A percentile compares a stretch with the other conserved stretches of the same genome.
These are phyloP conservation scores for Bipolaris victoriae DNA, from an alignment of 2,329 filamentous ascomycete species.

Conservation along the genomic window DNA sequence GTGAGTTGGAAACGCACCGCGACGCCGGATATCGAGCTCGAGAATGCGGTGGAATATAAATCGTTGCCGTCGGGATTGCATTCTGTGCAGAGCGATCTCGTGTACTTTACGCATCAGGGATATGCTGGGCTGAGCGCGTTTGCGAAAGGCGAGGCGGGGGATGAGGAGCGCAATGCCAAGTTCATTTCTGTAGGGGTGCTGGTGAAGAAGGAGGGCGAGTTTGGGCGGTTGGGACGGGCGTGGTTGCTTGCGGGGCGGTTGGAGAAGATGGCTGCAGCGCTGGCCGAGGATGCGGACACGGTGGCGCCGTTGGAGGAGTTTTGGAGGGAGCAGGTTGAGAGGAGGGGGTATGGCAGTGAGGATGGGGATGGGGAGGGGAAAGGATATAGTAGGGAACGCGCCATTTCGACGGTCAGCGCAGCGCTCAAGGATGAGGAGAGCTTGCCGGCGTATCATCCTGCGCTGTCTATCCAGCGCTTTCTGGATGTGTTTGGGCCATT, in stretches of 20 bases:
- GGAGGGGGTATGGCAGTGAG: neutral
- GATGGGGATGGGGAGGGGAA: slow-evolving; percentile 14
- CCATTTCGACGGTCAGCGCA: slow-evolving; percentile 60
- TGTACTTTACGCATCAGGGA: slow-evolving; percentile 87
- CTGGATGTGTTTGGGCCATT: slow-evolving; percentile 87
- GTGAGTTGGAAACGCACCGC: slow-evolving; percentile 84
- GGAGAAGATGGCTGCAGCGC: slow-evolving; percentile 69
- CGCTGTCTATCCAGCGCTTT: slow-evolving; percentile 77
- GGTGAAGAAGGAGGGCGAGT: slow-evolving; percentile 73
- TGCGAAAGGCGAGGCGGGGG: slow-evolving; percentile 79
- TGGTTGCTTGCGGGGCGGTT: slow-evolving; percentile 86
- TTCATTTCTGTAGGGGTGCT: slow-evolving; percentile 93
- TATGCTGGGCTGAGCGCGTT: slow-evolving; percentile 93
- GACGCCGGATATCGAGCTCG: slow-evolving; percentile 71
- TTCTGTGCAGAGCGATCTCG: slow-evolving; percentile 81
- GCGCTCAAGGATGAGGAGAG: slow-evolving; percentile 67
- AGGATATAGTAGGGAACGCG: slow-evolving; percentile 40
- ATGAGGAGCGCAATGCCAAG: slow-evolving; percentile 81
- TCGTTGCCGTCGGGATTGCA: slow-evolving; percentile 92
- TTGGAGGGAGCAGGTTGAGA: slow-evolving; percentile 67
- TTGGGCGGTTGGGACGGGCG: slow-evolving; percentile 81
- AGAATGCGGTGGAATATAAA: slow-evolving; percentile 94
- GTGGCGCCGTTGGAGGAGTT: slow-evolving; percentile 74
- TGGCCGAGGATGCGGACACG: slow-evolving; percentile 70
- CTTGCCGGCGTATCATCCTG: slow-evolving; percentile 81